Conservation (phyloP, 768 basidiomycete genomes). For the Polyporus arcularius region DNA sequence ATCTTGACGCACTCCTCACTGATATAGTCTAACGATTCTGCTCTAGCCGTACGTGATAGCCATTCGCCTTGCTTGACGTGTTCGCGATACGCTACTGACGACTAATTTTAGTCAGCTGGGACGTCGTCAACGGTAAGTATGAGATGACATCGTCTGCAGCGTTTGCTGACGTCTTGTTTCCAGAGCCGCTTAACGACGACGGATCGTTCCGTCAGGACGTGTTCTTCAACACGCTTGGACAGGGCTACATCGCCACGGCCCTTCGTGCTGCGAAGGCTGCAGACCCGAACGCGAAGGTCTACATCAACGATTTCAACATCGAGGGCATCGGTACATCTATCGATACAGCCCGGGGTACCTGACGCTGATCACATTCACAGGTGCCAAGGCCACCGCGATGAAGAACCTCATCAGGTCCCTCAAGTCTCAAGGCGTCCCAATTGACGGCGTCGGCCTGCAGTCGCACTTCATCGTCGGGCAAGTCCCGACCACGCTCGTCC, state of each 20-base stretch:
- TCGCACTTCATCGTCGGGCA: slow-evolving; percentile 60
- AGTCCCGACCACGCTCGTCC: slow-evolving; percentile 47
- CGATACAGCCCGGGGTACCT: no score
- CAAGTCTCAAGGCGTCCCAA: slow-evolving; percentile 47
- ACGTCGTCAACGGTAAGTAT: slow-evolving; percentile 48
- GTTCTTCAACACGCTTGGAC: slow-evolving; percentile 56
- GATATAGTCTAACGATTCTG: not conserved
- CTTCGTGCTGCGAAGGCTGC: slow-evolving; percentile 52
- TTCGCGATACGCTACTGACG: not conserved
- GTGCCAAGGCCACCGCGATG: slow-evolving; percentile 60
- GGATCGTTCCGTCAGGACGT: slow-evolving; percentile 55
- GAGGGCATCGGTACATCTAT: slow-evolving; percentile 36
- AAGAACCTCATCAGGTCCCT: slow-evolving; percentile 52
- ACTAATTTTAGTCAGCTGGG: slow-evolving; percentile 42
- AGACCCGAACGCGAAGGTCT: slow-evolving; percentile 57
- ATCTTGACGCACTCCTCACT: not conserved
- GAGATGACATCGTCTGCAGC: not conserved
- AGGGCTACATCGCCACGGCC: slow-evolving; percentile 50
- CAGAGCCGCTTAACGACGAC: slow-evolving; percentile 57
- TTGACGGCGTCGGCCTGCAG: slow-evolving; percentile 65
- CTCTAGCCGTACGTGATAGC: slow-evolving; percentile 7
- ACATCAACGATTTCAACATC: slow-evolving; percentile 46
- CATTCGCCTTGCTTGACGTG: not conserved
- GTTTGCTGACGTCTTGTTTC: no score
- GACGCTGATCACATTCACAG: slow-evolving; percentile 17